phyloP scores from a whole-genome alignment of 1,284 basidiomycete genomes.

The Pseudozyma hubeiensis region DNA sequence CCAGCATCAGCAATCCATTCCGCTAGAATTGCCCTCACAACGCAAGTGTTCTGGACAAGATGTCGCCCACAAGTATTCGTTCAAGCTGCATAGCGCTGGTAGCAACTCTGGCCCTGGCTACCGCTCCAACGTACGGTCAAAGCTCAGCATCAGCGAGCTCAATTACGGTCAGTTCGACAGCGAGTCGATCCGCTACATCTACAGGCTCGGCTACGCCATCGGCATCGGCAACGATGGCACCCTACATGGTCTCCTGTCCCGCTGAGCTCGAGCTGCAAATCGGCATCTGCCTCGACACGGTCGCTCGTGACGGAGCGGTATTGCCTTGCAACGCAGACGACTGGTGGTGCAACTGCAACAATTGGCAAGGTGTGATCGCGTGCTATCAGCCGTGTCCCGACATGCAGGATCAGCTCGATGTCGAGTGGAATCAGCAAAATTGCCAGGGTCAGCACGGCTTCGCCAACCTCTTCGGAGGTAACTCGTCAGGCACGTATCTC shows the following conservation, averaged over 20 bases:
- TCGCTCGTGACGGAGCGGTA: slow-evolving; percentile 27
- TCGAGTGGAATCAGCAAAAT: slow-evolving; percentile 32
- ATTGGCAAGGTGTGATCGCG: slow-evolving; percentile 27
- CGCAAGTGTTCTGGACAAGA: neutral
- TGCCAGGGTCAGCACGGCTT: slow-evolving; percentile 31
- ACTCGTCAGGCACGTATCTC: slow-evolving; percentile 20
- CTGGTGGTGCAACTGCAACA: slow-evolving; percentile 38
- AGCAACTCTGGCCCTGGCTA: slow-evolving; percentile 5
- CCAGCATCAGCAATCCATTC: neutral
- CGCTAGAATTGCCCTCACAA: neutral
- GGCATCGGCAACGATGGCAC: slow-evolving; percentile 12
- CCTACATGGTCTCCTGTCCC: slow-evolving; percentile 20
- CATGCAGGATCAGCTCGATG: slow-evolving; percentile 22
- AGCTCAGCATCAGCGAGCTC: slow-evolving; percentile 7
- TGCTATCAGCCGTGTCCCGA: slow-evolving; percentile 32
- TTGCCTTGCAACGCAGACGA: slow-evolving; percentile 33
- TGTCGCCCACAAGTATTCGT: slow-evolving; percentile 12
- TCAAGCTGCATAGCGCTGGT: slow-evolving; percentile 4
- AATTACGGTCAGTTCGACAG: neutral
- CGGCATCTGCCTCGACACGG: slow-evolving; percentile 21
- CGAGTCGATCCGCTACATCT: slow-evolving; percentile 9
- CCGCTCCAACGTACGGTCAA: slow-evolving; percentile 7
- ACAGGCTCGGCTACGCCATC: slow-evolving; percentile 7
- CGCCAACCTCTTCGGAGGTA: slow-evolving; percentile 21
- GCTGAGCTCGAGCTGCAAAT: slow-evolving; percentile 29